These are phyloP conservation scores for Yarrowia alimentaria DNA, from an alignment of 805 yeast genomes.

Conservation along the genomic window DNA sequence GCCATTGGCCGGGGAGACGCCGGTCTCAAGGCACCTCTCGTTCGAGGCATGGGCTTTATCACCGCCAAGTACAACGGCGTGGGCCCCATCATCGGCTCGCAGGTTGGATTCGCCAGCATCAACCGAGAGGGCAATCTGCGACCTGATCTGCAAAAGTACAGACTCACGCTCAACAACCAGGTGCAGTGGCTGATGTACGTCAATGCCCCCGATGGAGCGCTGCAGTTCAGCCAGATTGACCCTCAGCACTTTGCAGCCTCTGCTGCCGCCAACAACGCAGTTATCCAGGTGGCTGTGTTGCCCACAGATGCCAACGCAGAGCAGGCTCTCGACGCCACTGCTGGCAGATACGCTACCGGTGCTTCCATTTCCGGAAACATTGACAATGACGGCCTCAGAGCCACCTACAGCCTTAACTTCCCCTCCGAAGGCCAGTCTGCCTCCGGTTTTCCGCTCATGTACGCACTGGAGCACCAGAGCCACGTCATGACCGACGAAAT, in stretches of 20 bases:
- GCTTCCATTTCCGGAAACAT: constrained; percentile 46
- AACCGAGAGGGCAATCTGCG: constrained; percentile 43
- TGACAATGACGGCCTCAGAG: constrained; percentile 27
- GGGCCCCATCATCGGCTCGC: constrained; percentile 46
- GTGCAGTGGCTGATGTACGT: constrained; percentile 66
- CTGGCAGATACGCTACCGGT: constrained; percentile 58
- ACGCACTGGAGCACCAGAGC: constrained; percentile 62
- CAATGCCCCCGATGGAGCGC: constrained; percentile 35
- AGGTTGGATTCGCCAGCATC: constrained; percentile 61
- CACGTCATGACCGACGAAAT: constrained; percentile 41
- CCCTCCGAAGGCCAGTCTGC: constrained; percentile 34
- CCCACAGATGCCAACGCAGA: constrained; percentile 39
- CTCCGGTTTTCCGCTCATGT: constrained; percentile 42
- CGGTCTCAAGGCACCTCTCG: constrained; percentile 43
- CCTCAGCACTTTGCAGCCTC: constrained; percentile 46
- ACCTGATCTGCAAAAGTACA: constrained; percentile 52
- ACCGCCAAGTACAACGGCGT: constrained; percentile 47
- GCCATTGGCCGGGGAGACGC: constrained; percentile 29
- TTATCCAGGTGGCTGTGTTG: constrained; percentile 60
- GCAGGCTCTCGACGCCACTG: constrained; percentile 53
- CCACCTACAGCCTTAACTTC: constrained; percentile 26
- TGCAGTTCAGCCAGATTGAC: constrained; percentile 34
- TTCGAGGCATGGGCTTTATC: constrained; percentile 60
- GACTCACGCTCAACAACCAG: constrained; percentile 53
- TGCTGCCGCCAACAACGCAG: constrained; percentile 48